A percentile compares a stretch with the other conserved stretches of the same genome.
Conservation (phyloP, 176 grass and related monocot species). For the Avena atlantica region DNA sequence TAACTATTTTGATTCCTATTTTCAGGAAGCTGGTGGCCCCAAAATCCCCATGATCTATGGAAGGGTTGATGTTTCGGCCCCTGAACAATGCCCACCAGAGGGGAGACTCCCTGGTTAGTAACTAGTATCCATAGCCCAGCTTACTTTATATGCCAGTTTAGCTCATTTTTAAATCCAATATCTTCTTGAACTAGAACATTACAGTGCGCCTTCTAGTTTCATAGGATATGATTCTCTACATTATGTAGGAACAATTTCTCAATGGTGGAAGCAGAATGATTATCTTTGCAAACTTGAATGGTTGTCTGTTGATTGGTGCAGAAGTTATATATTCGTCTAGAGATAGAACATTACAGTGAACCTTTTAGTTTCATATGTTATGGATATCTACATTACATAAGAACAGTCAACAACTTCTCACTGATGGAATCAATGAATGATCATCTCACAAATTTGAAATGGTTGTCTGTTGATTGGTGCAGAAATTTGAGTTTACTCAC, state of each 20-base stretch:
- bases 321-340: neutral
- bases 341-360: neutral
- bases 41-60: constrained; percentile 96
- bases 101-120: constrained; percentile 82
- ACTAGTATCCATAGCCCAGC: constrained; percentile 10
- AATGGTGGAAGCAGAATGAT: neutral
- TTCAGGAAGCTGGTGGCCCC: constrained; percentile 91
- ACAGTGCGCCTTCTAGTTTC: neutral
- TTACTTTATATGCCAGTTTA: neutral
- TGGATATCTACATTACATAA: neutral
- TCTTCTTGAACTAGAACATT: constrained; percentile 19
- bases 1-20: constrained; percentile 24
- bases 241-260: neutral
- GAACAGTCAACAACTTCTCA: neutral
- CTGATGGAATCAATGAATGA: neutral
- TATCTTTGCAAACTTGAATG: constrained; percentile 20
- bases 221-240: neutral
- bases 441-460: constrained; percentile 7
- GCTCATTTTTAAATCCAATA: neutral
- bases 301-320: neutral
- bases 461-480: neutral
- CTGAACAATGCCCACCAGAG: constrained; percentile 90
- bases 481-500: neutral
- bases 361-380: constrained; percentile 14
- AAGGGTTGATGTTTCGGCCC: constrained; percentile 65